Evolutionary conservation across 108 stramenopile genomes (phyloP), one percentile per base, ranked within the genome.

Genomic region (Cyclotella kingstonii): DNA sequence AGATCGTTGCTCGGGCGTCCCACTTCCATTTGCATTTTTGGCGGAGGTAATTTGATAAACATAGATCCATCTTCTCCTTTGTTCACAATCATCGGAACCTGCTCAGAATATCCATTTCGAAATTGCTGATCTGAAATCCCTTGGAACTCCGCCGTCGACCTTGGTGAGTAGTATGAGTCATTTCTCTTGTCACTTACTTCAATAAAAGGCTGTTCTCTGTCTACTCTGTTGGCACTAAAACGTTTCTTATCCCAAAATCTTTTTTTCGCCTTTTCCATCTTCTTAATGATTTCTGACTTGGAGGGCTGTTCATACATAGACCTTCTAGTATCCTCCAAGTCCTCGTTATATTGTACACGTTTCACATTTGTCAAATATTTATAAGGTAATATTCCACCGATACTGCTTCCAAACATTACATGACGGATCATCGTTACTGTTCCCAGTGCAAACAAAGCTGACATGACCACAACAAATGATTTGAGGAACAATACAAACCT

Each of bases 1-100:
- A 9, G 8, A 11, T 38, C 23, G 1, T 63, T 25, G 1, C 19
- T 50, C 42, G 28, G 30, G 19, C 9, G 8, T 8, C 54, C 34
- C 29, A 39, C 28, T 17, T 53, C 63, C 6, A 73, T 29, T 10
- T 52, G 8, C 72, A 73, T 58, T 22, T 55, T 66, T 33, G 73
- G 73, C 21, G 65, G 65, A 26, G 73, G 73, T 21, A 74, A 59
- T 55, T 74, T 66, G n/a, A 74, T 66, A 18, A 74, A 31, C 17
- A 74, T 21, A 9, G 73, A 52, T 11, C 73, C 73, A 35, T 74
- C 71, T 56, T 64, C 65, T 15, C 28, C 65, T 0, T 51, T 74
- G 48, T 55, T 17, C 26, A 74, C 65, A 53, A 74, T 49, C 3
- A 61, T 54, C 19, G 59, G 48, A 30, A 47, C 42, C 18, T 28